Evolutionary conservation across 495 filamentous ascomycete genomes (phyloP), one percentile per base, ranked within the genome.

Genomic region (Talaromyces liani): DNA sequence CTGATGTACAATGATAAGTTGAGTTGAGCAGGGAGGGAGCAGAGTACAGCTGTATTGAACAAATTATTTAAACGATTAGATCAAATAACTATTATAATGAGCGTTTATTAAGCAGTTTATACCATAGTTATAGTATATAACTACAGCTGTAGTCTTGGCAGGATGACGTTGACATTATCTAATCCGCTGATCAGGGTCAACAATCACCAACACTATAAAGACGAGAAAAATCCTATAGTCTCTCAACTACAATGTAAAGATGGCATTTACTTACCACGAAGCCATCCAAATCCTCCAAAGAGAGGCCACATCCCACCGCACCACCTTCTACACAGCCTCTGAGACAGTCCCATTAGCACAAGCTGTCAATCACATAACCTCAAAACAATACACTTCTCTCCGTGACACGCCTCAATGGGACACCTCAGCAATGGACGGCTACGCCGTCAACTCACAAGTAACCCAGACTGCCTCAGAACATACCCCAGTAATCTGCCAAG

Each of bases 1-100:
- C 93, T 31, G 93, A 97, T 73, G 90, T 89, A 64, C 84, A 88
- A 80, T 90, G 78, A 87, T 68, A 49, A 29, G 4, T 16, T 41
- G 36, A 41, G 36, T 16, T 41, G 36, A 41, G 36, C 14, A 16
- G 36, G 16, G 49, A 53, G 4, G 22, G 7, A 3, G n/a, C 49
- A 20, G 51, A 27, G 49, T 29, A 55, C 24, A 29, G 51, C 20
- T 20, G 51, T 16, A 55, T 49, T 18, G 45, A 49, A 49, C n/a
- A 49, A 18, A 18, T 20, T 49, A 49, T 49, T 6, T 49, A 9
- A 18, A 49, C n/a, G n/a, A 49, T 49, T 20, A 49, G 45, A 18
- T 49, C 45, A 49, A 49, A 49, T 49, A n/a, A n/a, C n/a, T n/a
- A 49, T 6, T 22, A 36, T 64, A 36, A 31, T 55, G 22, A 24